phyloP scores from a whole-genome alignment of 83 land plant species.

The Isoetes engelmannii region DNA sequence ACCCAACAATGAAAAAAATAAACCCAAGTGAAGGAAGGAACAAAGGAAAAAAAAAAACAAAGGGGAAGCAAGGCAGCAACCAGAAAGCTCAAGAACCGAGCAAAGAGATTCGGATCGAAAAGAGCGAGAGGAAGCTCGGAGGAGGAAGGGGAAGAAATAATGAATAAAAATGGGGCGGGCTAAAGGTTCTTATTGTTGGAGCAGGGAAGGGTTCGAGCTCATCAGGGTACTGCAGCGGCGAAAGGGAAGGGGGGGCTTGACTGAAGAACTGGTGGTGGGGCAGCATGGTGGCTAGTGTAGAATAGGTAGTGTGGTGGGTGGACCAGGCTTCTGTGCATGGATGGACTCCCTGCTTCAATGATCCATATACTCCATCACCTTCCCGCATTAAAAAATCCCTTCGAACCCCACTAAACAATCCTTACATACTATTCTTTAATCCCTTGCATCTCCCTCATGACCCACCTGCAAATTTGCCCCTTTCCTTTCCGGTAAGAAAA shows the following conservation, averaged over 20 bases:
- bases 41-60: not conserved
- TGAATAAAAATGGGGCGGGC: not conserved
- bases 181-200: not conserved
- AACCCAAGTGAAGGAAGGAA: not conserved
- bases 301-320: conserved; percentile 13
- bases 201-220: not conserved
- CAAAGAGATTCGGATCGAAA: not conserved
- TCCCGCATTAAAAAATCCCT: not conserved
- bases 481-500: not conserved
- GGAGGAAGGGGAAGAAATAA: not conserved
- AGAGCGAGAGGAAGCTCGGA: not conserved
- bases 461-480: not conserved
- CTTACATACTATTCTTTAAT: not conserved
- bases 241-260: not conserved
- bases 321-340: conserved; percentile 12
- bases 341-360: not conserved
- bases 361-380: conserved; percentile 1
- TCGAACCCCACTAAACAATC: not conserved
- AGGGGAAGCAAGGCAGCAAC: not conserved
- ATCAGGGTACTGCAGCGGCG: not conserved
- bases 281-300: conserved; percentile 5
- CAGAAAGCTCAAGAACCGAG: not conserved
- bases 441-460: not conserved
- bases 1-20: not conserved
- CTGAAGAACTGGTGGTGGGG: not conserved